These are phyloP conservation scores for Thyridium curvatum DNA, from an alignment of 2,329 filamentous ascomycete species.

Conservation along the genomic window DNA sequence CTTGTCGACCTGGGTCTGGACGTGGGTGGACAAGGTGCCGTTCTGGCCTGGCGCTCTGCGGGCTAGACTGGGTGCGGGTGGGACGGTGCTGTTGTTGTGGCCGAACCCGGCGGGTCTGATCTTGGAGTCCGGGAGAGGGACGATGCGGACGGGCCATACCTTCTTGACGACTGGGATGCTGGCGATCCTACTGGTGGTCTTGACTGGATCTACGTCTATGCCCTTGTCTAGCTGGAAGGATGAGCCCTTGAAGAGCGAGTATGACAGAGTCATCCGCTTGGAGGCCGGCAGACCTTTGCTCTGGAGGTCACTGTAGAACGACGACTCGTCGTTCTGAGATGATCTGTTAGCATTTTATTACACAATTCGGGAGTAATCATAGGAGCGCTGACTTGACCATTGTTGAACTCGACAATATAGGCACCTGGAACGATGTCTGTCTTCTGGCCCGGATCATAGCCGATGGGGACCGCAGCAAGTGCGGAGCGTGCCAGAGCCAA, in stretches of 20 bases:
- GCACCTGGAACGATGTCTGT: not conserved
- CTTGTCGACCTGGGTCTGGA: constrained; percentile 6
- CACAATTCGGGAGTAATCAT: constrained; percentile 12
- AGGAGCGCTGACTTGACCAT: constrained; percentile 4
- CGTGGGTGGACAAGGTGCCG: not conserved
- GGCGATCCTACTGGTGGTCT: constrained; percentile 12
- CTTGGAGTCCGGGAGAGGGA: too few relatives aligned
- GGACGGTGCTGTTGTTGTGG: too few relatives aligned
- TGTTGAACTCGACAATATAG: constrained; percentile 16
- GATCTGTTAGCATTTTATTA: too few relatives aligned
- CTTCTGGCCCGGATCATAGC: too few relatives aligned
- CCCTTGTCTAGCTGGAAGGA: constrained; percentile 10
- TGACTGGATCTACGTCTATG: constrained; percentile 3
- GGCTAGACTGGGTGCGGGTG: too few relatives aligned
- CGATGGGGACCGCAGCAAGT: too few relatives aligned
- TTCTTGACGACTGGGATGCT: constrained; percentile 16
- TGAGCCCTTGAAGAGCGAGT: constrained; percentile 13
- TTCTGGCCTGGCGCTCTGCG: too few relatives aligned
- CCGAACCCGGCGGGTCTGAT: too few relatives aligned
- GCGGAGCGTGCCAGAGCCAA: too few relatives aligned
- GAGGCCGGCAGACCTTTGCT: constrained; percentile 1
- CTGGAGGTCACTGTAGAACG: not conserved
- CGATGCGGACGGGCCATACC: constrained; percentile 20
- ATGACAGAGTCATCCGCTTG: constrained; percentile 12
- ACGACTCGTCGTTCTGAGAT: constrained; percentile 5